A percentile compares a stretch with the other conserved stretches of the same genome.
Evolutionary conservation across 2,329 filamentous ascomycete species (phyloP).

Genomic region (Botryotinia calthae): DNA sequence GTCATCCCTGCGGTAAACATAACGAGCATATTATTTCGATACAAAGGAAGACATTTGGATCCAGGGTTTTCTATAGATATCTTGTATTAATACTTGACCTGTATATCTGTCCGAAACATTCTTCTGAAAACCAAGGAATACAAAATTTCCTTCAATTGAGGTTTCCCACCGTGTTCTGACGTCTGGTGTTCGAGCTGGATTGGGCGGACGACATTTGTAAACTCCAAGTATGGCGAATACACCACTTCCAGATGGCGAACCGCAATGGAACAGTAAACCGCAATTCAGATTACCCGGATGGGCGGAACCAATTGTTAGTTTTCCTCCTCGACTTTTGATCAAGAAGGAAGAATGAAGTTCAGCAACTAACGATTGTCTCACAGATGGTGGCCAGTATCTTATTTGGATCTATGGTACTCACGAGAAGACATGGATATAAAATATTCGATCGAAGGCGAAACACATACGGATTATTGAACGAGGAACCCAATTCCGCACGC

Average conservation of each 20-base stretch:
- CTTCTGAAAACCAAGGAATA: neutral
- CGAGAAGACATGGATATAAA: conserved; percentile 32
- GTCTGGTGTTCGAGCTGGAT: neutral
- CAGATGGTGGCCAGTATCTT: conserved; percentile 40
- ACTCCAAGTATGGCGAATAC: conserved; percentile 9
- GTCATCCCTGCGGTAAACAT: conserved; percentile 9
- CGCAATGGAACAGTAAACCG: conserved; percentile 37
- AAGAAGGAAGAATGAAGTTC: neutral
- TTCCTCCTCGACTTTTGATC: neutral
- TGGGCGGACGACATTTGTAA: neutral
- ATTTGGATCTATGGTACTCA: conserved; percentile 37
- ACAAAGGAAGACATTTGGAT: neutral
- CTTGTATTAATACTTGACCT: neutral
- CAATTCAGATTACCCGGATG: conserved; percentile 39
- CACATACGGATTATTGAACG: conserved; percentile 30
- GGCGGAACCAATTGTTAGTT: conserved; percentile 38
- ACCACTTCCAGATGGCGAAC: conserved; percentile 25
- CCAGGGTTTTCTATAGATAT: neutral
- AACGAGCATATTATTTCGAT: neutral
- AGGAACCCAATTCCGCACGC: conserved; percentile 33
- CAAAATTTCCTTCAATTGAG: neutral
- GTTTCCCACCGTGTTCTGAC: neutral
- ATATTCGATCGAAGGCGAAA: conserved; percentile 29
- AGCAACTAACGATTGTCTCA: neutral
- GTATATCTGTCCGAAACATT: neutral